A percentile compares a stretch with the other conserved stretches of the same genome.
Conservation (phyloP, 495 filamentous ascomycete genomes). For the Penicillium dipodomyicola region DNA sequence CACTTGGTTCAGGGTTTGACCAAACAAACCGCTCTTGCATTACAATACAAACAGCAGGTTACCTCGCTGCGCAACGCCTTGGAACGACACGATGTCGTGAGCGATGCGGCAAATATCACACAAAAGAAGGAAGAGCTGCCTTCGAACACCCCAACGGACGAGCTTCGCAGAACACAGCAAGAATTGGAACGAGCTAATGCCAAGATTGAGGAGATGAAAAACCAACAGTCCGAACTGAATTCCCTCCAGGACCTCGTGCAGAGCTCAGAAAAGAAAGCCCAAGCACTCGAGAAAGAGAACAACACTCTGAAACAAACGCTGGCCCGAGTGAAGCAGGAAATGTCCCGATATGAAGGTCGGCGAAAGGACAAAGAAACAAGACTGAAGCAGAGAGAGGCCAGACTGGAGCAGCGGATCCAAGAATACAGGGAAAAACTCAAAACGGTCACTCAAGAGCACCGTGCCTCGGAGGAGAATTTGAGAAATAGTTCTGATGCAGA, state of each 20-base stretch:
- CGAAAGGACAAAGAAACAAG: constrained; percentile 52
- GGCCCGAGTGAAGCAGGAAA: constrained; percentile 53
- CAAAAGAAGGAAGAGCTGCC: constrained; percentile 50
- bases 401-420: constrained; percentile 46
- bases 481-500: constrained; percentile 36
- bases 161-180: constrained; percentile 41
- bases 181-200: constrained; percentile 57
- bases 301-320: constrained; percentile 50
- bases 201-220: constrained; percentile 61
- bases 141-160: constrained; percentile 40
- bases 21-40: constrained; percentile 64
- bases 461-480: constrained; percentile 39
- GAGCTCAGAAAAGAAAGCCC: constrained; percentile 64
- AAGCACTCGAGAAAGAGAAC: constrained; percentile 58
- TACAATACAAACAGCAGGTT: constrained; percentile 66
- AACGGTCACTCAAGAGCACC: constrained; percentile 34
- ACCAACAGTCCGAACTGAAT: constrained; percentile 47
- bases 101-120: constrained; percentile 39
- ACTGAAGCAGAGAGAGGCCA: constrained; percentile 48
- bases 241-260: constrained; percentile 53
- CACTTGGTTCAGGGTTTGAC: constrained; percentile 57
- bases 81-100: constrained; percentile 49
- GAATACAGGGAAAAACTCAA: constrained; percentile 46
- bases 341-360: constrained; percentile 50
- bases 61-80: constrained; percentile 54